Percentiles rank a stretch among this genome's conserved stretches.
phyloP scores from a whole-genome alignment of 106 monocot genomes.

The Narthecium ossifragum region DNA sequence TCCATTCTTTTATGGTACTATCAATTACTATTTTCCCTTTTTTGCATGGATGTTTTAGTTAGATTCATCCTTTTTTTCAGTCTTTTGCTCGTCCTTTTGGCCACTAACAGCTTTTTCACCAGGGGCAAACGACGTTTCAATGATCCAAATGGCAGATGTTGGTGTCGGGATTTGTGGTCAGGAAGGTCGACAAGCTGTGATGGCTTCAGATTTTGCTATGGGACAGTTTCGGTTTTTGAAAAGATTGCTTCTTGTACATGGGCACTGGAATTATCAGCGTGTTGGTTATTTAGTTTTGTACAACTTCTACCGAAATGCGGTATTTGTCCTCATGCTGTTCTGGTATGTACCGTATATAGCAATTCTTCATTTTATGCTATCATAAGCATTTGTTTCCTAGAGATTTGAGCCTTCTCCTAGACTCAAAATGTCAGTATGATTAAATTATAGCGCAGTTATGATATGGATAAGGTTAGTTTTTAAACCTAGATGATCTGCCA shows the following conservation, averaged over 20 bases:
- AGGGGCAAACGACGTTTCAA: slow-evolving; percentile 99
- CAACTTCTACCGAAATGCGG: slow-evolving; percentile 97
- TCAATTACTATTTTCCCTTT: background rate
- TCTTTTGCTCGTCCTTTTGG: background rate
- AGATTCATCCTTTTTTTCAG: background rate
- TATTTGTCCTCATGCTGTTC: slow-evolving; percentile 92
- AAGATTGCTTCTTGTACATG: slow-evolving; percentile 95
- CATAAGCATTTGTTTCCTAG: background rate
- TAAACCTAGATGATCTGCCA: too few species aligned
- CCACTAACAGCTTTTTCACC: slow-evolving; percentile 6
- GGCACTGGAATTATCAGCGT: slow-evolving; percentile 99
- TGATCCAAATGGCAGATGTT: slow-evolving; percentile 99
- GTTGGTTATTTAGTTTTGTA: slow-evolving; percentile 89
- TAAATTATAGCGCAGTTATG: too few species aligned
- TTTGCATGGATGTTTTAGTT: background rate
- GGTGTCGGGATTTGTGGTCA: slow-evolving; percentile 95
- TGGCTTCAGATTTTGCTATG: slow-evolving; percentile 99
- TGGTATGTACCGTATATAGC: too few species aligned
- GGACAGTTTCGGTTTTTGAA: slow-evolving; percentile 94
- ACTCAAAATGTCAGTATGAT: too few species aligned
- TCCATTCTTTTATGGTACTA: too few species aligned
- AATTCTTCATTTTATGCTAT: background rate
- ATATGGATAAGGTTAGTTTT: too few species aligned
- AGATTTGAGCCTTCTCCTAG: background rate
- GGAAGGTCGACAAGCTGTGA: slow-evolving; percentile 98